These are phyloP conservation scores for Chalciporus sp. DNA, from an alignment of 1,284 basidiomycete genomes.

Conservation along the genomic window DNA sequence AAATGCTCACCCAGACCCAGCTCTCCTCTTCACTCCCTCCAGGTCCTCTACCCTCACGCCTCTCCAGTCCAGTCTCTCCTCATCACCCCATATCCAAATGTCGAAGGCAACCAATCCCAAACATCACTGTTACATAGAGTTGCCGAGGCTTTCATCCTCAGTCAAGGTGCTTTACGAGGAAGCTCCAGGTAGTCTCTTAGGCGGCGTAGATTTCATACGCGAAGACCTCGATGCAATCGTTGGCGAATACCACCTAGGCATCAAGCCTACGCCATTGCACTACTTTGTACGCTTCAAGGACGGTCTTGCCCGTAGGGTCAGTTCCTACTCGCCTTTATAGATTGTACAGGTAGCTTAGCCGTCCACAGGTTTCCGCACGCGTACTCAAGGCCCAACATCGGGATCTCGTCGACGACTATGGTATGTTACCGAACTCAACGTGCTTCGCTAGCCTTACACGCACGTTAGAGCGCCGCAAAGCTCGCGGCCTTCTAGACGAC, in stretches of 20 bases:
- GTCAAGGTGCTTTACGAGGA: slow-evolving; percentile 46
- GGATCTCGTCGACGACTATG: slow-evolving; percentile 55
- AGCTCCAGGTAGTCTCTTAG: slow-evolving; percentile 35
- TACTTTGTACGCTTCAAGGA: slow-evolving; percentile 62
- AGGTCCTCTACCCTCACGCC: slow-evolving; percentile 23
- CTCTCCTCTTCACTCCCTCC: slow-evolving; percentile 19
- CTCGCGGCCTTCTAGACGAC: slow-evolving; percentile 40
- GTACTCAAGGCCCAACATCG: slow-evolving; percentile 42
- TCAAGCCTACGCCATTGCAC: slow-evolving; percentile 41
- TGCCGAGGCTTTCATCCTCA: slow-evolving; percentile 37
- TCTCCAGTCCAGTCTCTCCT: slow-evolving; percentile 2
- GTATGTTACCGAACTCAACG: slow-evolving; percentile 41
- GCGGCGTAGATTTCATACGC: slow-evolving; percentile 34
- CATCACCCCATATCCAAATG: slow-evolving; percentile 3
- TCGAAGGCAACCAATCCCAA: slow-evolving; percentile 19
- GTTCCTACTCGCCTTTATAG: slow-evolving; percentile 12
- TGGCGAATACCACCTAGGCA: slow-evolving; percentile 49
- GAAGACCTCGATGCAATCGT: slow-evolving; percentile 52
- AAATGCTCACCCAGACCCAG: slow-evolving; percentile 14
- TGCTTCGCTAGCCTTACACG: slow-evolving; percentile 9
- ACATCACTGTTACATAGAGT: slow-evolving; percentile 25
- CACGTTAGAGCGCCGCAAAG: slow-evolving; percentile 45
- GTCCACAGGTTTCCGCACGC: slow-evolving; percentile 42
- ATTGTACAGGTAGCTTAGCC: neutral
- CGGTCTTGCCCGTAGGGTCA: slow-evolving; percentile 64